Evolutionary conservation across 495 filamentous ascomycete genomes (phyloP), one percentile per base, ranked within the genome.

Genomic region (Bombardia bombarda): DNA sequence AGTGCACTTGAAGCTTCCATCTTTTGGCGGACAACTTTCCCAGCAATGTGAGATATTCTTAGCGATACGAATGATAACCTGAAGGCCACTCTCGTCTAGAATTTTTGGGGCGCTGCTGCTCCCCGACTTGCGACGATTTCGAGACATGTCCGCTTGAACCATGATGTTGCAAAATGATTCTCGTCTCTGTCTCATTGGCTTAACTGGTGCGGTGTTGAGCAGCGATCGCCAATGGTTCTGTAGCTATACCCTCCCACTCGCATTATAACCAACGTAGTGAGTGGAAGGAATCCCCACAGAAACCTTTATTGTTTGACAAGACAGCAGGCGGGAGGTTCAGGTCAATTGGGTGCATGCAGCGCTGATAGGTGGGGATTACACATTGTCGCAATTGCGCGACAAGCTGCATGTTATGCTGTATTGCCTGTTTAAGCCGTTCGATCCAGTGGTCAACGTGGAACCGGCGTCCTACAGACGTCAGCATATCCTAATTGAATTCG

Each of bases 191-290:
- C 50, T 34, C 43, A 57, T 62, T 62, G 56, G 56, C 37, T 33
- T 49, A 24, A 25, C 10, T 17, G 13, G 14, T 33, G 24, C 45
- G 21, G 38, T 34, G 42, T 46, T 32, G 32, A 33, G 32, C 32
- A 7, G 7, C 25, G 10, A 32, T 14, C 19, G 36, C 56, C 53
- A 57, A 60, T 60, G 50, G 36, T 24, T 26, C 33, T 24, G 25
- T 25, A 36, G 32, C 41, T 57, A 59, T 62, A 62, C 59, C 59
- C 53, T 58, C 52, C 58, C 43, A 45, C 18, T 22, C 40, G 33
- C 38, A 26, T 40, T 51, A 40, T 42, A 45, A 50, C 36, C 20
- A 42, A 37, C 19, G 23, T 21, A 39, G 17, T 7, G 34, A 51
- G n/a, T n/a, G 30, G 20, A 24, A 35, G 39, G 20, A 36, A 35